phyloP scores from a whole-genome alignment of 169 alveolate genomes.

The Cryptosporidium baileyi region DNA sequence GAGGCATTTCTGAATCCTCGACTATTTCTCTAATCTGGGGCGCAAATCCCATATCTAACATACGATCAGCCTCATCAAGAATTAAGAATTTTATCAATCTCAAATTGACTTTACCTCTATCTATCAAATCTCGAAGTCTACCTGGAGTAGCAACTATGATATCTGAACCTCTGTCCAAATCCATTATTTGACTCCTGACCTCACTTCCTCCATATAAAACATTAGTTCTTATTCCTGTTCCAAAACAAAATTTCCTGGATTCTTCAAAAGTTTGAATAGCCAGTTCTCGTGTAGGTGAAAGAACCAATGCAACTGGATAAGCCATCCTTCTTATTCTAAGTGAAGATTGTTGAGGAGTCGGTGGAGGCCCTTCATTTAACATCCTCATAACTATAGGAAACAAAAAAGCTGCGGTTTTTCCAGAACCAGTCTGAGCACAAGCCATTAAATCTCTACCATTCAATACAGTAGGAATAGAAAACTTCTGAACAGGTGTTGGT shows the following conservation, averaged over 20 bases:
- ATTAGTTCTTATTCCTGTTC: conserved; percentile 91
- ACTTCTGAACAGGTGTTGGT: conserved; percentile 95
- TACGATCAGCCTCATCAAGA: conserved; percentile 94
- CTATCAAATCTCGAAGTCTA: conserved; percentile 89
- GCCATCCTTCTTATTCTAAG: conserved; percentile 68
- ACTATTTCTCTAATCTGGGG: conserved; percentile 87
- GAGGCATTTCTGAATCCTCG: conserved; percentile 83
- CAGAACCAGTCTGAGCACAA: conserved; percentile 98
- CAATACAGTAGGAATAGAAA: conserved; percentile 91
- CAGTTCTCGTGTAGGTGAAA: conserved; percentile 98
- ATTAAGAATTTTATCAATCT: conserved; percentile 84
- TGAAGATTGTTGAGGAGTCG: conserved; percentile 70
- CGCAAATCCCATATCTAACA: conserved; percentile 95
- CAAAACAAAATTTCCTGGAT: conserved; percentile 86
- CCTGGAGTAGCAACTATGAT: conserved; percentile 97
- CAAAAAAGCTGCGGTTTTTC: conserved; percentile 97
- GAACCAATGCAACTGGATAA: conserved; percentile 71
- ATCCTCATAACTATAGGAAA: conserved; percentile 92
- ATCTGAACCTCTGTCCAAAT: conserved; percentile 93
- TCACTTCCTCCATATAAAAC: conserved; percentile 92
- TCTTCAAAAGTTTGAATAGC: conserved; percentile 93
- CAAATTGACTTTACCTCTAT: conserved; percentile 79
- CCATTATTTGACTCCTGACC: conserved; percentile 85
- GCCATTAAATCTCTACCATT: conserved; percentile 94
- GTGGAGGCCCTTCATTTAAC: conserved; percentile 87